Conservation (phyloP, 2,329 filamentous ascomycete species). For the Sordariomycetes sp. region DNA sequence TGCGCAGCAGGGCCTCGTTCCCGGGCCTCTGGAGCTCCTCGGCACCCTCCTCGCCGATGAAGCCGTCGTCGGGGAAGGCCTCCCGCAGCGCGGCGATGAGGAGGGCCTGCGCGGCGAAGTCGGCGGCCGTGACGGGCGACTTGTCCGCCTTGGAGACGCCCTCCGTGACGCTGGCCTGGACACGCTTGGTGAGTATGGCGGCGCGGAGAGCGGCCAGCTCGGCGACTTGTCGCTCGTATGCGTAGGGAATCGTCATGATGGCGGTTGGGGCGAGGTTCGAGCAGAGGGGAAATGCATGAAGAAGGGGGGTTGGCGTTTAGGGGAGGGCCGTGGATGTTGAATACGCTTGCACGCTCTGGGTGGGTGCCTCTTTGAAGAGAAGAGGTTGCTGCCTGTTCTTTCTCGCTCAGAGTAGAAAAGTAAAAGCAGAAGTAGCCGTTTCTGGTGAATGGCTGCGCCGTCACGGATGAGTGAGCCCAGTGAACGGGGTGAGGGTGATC, state of each 20-base stretch:
- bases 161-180: constrained; percentile 30
- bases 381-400: too few species aligned
- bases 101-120: constrained; percentile 55
- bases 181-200: constrained; percentile 44
- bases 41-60: constrained; percentile 53
- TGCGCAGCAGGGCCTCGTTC: constrained; percentile 34
- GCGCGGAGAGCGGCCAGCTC: constrained; percentile 43
- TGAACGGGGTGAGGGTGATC: too few species aligned
- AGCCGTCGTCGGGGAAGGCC: constrained; percentile 44
- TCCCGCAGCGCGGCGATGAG: constrained; percentile 46
- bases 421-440: too few species aligned
- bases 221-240: constrained; percentile 21
- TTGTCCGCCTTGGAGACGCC: constrained; percentile 47
- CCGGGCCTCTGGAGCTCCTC: constrained; percentile 38
- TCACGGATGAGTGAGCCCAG: too few species aligned
- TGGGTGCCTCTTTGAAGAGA: too few species aligned
- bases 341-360: too few species aligned
- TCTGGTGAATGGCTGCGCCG: too few species aligned
- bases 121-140: constrained; percentile 53
- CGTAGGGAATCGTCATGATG: constrained; percentile 13
- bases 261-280: background rate
- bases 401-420: too few species aligned
- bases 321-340: too few species aligned
- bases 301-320: too few species aligned
- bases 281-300: background rate